A percentile compares a stretch with the other conserved stretches of the same genome.
phyloP scores from a whole-genome alignment of 192 early-diverging fungal species.

The Ambispora gerdemannii region DNA sequence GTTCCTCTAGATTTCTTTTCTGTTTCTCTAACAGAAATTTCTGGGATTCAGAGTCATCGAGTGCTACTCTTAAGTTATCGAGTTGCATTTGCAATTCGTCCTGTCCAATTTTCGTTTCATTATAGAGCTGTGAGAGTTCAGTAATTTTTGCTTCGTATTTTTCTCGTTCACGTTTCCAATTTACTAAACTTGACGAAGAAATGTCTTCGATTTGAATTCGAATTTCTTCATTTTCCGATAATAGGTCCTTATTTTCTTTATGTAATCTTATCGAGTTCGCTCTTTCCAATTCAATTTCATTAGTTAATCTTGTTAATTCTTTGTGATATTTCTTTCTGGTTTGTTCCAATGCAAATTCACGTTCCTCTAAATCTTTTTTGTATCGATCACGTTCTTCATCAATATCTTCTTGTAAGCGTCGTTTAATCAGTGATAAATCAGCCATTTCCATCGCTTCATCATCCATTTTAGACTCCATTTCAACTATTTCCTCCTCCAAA shows the following conservation, averaged over 20 bases:
- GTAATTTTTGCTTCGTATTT: conserved; percentile 66
- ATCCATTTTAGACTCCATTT: conserved; percentile 74
- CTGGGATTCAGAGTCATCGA: conserved; percentile 73
- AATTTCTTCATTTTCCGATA: conserved; percentile 60
- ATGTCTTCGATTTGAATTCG: conserved; percentile 36
- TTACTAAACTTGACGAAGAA: conserved; percentile 37
- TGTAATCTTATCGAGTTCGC: conserved; percentile 61
- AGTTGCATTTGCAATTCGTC: conserved; percentile 66
- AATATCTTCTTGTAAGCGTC: conserved; percentile 77
- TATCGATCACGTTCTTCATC: conserved; percentile 65
- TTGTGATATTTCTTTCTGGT: conserved; percentile 80
- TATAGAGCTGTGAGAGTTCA: conserved; percentile 65
- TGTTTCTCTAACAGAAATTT: conserved; percentile 60
- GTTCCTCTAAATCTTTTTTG: conserved; percentile 72
- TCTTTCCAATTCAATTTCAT: conserved; percentile 77
- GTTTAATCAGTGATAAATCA: conserved; percentile 67
- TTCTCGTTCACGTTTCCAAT: conserved; percentile 84
- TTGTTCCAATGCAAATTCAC: conserved; percentile 66
- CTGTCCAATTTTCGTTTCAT: conserved; percentile 53
- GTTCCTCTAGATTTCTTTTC: conserved; percentile 68
- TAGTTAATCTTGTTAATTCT: conserved; percentile 74
- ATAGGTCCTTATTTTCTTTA: conserved; percentile 67
- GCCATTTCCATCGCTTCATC: conserved; percentile 67
- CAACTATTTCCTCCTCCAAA: conserved; percentile 68
- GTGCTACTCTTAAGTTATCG: conserved; percentile 40